These are phyloP conservation scores for Erodium chrysanthum DNA, from an alignment of 441 rosid genomes.

Conservation along the genomic window DNA sequence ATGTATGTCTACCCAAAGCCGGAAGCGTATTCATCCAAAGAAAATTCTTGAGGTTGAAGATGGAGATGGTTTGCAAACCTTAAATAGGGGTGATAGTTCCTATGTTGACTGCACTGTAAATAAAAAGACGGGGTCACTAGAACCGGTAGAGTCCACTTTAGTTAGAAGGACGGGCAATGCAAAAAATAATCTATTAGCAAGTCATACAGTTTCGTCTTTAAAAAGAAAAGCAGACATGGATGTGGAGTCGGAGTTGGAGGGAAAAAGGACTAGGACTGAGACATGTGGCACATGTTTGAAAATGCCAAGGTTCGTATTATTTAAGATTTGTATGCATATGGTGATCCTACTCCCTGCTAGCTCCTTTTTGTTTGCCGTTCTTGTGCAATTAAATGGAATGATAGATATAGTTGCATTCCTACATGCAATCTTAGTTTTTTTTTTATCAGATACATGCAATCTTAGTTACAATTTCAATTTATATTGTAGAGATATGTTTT, in stretches of 20 bases:
- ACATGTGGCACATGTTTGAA: conserved; percentile 28
- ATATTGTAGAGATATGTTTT: not conserved
- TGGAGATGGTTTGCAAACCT: conserved; percentile 23
- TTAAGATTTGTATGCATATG: not conserved
- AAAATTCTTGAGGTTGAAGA: conserved; percentile 21
- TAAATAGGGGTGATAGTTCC: conserved; percentile 15
- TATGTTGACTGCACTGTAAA: conserved; percentile 14
- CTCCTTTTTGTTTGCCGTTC: not conserved
- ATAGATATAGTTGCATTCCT: too few relatives aligned
- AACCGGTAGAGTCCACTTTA: conserved; percentile 17
- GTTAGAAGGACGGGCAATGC: conserved; percentile 14
- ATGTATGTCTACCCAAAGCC: conserved; percentile 13
- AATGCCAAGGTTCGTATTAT: conserved; percentile 36
- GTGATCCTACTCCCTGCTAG: conserved; percentile 1
- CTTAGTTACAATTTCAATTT: not conserved
- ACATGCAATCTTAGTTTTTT: not conserved
- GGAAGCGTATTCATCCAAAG: conserved; percentile 4
- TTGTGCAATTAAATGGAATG: not conserved
- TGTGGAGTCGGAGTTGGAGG: conserved; percentile 20
- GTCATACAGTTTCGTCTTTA: conserved; percentile 14
- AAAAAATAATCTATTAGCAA: conserved; percentile 22
- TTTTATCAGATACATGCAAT: too few relatives aligned
- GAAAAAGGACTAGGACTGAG: conserved; percentile 11
- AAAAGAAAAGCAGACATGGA: conserved; percentile 31
- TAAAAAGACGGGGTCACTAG: conserved; percentile 18